Percentiles rank a stretch among this genome's conserved stretches.
These are phyloP conservation scores for Vavraia culicis DNA, from an alignment of 371 early-diverging fungal genomes.

Conservation along the genomic window DNA sequence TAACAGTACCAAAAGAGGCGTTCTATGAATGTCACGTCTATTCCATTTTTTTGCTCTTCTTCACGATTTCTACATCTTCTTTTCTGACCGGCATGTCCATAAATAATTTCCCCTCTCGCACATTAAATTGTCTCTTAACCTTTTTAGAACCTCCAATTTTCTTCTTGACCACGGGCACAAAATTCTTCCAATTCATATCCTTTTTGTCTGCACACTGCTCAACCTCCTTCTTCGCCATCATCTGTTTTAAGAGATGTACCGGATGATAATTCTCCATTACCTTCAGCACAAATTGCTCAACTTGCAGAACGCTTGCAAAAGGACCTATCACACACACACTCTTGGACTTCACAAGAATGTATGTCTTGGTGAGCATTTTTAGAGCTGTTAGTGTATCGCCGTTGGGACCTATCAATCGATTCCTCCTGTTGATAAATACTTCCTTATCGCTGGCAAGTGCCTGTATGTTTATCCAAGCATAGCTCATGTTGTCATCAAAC, in stretches of 20 bases:
- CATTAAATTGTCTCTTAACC: too few relatives aligned
- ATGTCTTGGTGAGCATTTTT: conserved; percentile 76
- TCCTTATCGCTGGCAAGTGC: conserved; percentile 74
- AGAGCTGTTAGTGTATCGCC: conserved; percentile 85
- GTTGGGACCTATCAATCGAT: conserved; percentile 79
- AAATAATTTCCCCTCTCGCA: too few relatives aligned
- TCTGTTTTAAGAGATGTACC: conserved; percentile 84
- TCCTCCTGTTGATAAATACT: conserved; percentile 81
- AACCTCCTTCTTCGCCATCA: conserved; percentile 90
- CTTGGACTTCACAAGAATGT: conserved; percentile 85
- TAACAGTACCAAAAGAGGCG: too few relatives aligned
- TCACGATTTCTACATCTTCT: too few relatives aligned
- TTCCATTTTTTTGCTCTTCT: too few relatives aligned
- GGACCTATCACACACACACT: conserved; percentile 81
- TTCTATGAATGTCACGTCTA: too few relatives aligned
- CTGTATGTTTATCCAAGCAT: conserved; percentile 88
- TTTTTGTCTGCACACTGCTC: conserved; percentile 78
- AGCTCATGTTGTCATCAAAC: conserved; percentile 70
- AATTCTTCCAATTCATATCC: conserved; percentile 85
- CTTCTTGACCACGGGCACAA: conserved; percentile 86
- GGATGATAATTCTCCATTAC: conserved; percentile 98
- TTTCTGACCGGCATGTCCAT: too few relatives aligned
- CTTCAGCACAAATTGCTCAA: conserved; percentile 66
- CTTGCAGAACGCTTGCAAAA: conserved; percentile 55
- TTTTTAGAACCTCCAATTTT: too few relatives aligned